phyloP scores from a whole-genome alignment of 2,329 filamentous ascomycete genomes.

The Pyrenochaeta sp. region DNA sequence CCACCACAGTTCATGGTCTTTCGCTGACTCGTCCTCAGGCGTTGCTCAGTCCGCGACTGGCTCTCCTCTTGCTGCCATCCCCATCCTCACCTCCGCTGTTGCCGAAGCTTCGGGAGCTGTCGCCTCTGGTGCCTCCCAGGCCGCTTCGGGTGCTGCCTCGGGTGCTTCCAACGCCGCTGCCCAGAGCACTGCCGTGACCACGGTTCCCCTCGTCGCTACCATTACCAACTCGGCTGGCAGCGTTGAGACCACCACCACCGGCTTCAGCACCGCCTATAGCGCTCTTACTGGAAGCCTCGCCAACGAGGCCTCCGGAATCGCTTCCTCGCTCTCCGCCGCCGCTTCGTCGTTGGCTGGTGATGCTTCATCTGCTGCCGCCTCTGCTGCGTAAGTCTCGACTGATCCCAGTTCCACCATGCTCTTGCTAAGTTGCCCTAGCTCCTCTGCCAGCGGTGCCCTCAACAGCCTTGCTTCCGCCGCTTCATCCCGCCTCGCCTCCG shows the following conservation, averaged over 20 bases:
- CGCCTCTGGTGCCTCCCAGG: constrained; percentile 1
- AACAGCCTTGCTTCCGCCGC: constrained; percentile 19
- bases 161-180: constrained; percentile 13
- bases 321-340: constrained; percentile 13
- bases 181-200: constrained; percentile 21
- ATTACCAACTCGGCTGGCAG: constrained; percentile 30
- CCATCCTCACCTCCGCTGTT: constrained; percentile 23
- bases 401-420: not conserved
- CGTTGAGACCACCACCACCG: constrained; percentile 32
- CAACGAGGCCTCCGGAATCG: constrained; percentile 21
- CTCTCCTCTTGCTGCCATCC: constrained; percentile 16
- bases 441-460: constrained; percentile 18
- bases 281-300: constrained; percentile 18
- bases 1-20: constrained; percentile 8
- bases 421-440: not conserved
- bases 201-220: constrained; percentile 27
- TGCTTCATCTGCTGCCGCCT: constrained; percentile 9
- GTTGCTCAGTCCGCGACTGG: constrained; percentile 20
- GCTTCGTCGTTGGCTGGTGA: constrained; percentile 9
- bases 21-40: not conserved
- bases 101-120: constrained; percentile 8
- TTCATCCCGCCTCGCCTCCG: constrained; percentile 20
- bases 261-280: constrained; percentile 31
- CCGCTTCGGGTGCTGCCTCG: not conserved
- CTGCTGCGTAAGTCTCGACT: constrained; percentile 9